These are phyloP conservation scores for Leptographium lundbergii DNA, from an alignment of 2,329 filamentous ascomycete species.

Conservation along the genomic window DNA sequence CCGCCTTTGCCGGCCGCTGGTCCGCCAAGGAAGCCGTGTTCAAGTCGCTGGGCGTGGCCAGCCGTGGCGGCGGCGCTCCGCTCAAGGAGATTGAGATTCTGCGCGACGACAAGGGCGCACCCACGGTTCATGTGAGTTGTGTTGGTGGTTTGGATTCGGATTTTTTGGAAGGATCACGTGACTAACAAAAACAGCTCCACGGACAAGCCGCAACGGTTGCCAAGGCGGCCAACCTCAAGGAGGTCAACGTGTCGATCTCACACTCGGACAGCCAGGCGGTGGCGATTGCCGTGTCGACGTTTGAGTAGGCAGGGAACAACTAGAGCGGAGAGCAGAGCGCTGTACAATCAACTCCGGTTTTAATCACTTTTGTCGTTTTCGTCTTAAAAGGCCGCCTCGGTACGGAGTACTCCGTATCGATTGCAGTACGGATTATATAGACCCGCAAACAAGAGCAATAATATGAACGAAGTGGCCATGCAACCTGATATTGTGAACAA, in stretches of 20 bases:
- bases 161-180: too few relatives aligned
- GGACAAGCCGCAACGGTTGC: conserved; percentile 75
- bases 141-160: neutral
- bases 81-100: conserved; percentile 92
- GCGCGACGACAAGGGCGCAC: conserved; percentile 69
- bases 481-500: too few relatives aligned
- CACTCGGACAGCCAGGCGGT: conserved; percentile 92
- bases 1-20: conserved; percentile 92
- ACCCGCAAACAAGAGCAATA: too few relatives aligned
- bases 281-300: conserved; percentile 77
- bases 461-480: too few relatives aligned
- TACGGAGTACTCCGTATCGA: too few relatives aligned
- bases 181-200: conserved; percentile 49
- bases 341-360: neutral
- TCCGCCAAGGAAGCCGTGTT: conserved; percentile 98
- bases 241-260: conserved; percentile 85
- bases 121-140: conserved; percentile 64
- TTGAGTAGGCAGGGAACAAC: conserved; percentile 31
- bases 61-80: conserved; percentile 78
- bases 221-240: conserved; percentile 76
- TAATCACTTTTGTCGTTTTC: neutral
- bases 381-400: neutral
- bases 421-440: too few relatives aligned
- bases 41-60: conserved; percentile 81
- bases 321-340: neutral